Evolutionary conservation across 768 basidiomycete genomes (phyloP).

Genomic region (Cystobasidium tubakii): DNA sequence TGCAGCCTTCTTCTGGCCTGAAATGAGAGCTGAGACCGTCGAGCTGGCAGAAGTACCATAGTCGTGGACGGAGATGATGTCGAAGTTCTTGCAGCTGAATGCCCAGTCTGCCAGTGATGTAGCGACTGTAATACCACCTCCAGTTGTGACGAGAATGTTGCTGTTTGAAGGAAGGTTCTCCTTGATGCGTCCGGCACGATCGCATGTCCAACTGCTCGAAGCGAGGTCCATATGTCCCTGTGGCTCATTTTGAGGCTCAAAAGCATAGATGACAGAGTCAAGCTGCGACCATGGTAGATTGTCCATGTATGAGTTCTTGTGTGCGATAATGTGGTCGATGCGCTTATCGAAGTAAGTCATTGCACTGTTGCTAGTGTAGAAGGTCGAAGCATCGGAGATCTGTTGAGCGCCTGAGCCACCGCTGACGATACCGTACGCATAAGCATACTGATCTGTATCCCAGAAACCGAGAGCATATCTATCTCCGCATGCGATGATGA

Average conservation of each 20-base stretch:
- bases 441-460: constrained; percentile 46
- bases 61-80: constrained; percentile 47
- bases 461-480: constrained; percentile 47
- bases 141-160: constrained; percentile 43
- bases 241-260: constrained; percentile 45
- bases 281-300: constrained; percentile 44
- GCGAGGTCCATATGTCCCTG: constrained; percentile 45
- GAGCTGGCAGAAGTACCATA: constrained; percentile 41
- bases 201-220: constrained; percentile 44
- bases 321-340: constrained; percentile 42
- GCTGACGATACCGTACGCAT: constrained; percentile 42
- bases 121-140: constrained; percentile 44
- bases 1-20: constrained; percentile 15
- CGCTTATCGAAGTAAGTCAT: constrained; percentile 43
- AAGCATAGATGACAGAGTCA: constrained; percentile 44
- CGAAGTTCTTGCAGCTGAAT: constrained; percentile 42
- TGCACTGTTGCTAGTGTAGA: constrained; percentile 42
- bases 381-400: constrained; percentile 41
- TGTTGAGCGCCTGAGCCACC: constrained; percentile 41
- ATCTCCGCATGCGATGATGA: constrained; percentile 46
- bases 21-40: constrained; percentile 38
- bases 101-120: constrained; percentile 44
- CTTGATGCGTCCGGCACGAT: constrained; percentile 42
- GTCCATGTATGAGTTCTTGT: constrained; percentile 43
- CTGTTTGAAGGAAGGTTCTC: constrained; percentile 38